These are phyloP conservation scores for Aspergillus sclerotioniger DNA, from an alignment of 495 filamentous ascomycete species.

Conservation along the genomic window DNA sequence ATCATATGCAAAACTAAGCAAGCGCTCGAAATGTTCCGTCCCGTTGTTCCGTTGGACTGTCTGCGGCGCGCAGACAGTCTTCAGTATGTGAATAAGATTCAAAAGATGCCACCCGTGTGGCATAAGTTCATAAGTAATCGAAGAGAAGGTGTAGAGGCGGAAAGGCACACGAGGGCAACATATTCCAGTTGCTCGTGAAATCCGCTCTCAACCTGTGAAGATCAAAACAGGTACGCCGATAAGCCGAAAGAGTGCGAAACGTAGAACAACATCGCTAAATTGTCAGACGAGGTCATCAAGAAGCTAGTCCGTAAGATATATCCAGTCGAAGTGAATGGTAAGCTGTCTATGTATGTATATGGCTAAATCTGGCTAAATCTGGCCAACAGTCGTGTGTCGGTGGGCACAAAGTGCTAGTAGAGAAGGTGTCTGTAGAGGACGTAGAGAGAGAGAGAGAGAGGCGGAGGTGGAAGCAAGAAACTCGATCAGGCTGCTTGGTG, in stretches of 20 bases:
- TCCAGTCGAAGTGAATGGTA: constrained; percentile 26
- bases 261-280: constrained; percentile 27
- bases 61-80: background rate
- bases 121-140: background rate
- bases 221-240: constrained; percentile 21
- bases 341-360: constrained; percentile 31
- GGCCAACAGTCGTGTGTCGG: constrained; percentile 23
- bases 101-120: constrained; percentile 1
- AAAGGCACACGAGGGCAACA: constrained; percentile 22
- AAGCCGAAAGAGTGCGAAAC: constrained; percentile 18
- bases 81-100: background rate
- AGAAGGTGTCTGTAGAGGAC: constrained; percentile 11
- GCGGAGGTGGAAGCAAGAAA: constrained; percentile 9
- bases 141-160: background rate
- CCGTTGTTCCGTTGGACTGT: background rate
- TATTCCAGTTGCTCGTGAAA: constrained; percentile 15
- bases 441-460: constrained; percentile 12
- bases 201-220: constrained; percentile 14
- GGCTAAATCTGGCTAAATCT: constrained; percentile 23
- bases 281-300: constrained; percentile 16
- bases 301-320: constrained; percentile 22
- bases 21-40: constrained; percentile 1
- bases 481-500: constrained; percentile 12
- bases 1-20: background rate
- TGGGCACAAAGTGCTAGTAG: constrained; percentile 12